Evolutionary conservation across 345 rosid genomes (phyloP).

Genomic region (Corchorus capsularis): DNA sequence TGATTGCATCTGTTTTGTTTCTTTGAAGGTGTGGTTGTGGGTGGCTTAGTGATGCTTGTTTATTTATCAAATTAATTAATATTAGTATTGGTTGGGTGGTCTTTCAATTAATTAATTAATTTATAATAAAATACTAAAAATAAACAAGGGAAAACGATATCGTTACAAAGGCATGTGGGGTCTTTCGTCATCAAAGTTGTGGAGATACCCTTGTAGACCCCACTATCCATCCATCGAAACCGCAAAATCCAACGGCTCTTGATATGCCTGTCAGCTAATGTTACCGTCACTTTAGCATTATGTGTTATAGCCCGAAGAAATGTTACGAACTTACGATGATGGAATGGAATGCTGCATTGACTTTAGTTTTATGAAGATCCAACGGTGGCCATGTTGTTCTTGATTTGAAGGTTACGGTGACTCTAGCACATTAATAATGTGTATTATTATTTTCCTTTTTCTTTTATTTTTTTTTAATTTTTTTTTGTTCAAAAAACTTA

Average conservation of each 20-base stretch:
- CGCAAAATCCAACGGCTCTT: background rate
- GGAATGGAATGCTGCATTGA: background rate
- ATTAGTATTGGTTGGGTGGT: background rate
- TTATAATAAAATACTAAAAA: background rate
- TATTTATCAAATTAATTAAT: background rate
- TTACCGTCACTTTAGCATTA: background rate
- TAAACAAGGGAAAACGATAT: background rate
- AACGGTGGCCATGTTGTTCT: slow-evolving; percentile 19
- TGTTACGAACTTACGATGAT: background rate
- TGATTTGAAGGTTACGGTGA: slow-evolving; percentile 19
- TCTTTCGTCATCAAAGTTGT: background rate
- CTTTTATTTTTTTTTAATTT: too few species aligned
- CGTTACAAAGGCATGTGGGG: background rate
- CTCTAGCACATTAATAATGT: background rate
- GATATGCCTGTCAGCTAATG: background rate
- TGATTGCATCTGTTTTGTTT: background rate
- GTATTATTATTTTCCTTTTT: too few species aligned
- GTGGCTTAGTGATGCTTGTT: background rate
- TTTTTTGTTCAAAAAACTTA: background rate
- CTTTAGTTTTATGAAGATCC: background rate
- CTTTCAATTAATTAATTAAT: background rate
- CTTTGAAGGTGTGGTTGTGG: background rate
- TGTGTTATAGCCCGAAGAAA: background rate
- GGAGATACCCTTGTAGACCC: background rate
- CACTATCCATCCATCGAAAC: background rate